Evolutionary conservation across 345 rosid species (phyloP).

Genomic region (Luvunga scandens): DNA sequence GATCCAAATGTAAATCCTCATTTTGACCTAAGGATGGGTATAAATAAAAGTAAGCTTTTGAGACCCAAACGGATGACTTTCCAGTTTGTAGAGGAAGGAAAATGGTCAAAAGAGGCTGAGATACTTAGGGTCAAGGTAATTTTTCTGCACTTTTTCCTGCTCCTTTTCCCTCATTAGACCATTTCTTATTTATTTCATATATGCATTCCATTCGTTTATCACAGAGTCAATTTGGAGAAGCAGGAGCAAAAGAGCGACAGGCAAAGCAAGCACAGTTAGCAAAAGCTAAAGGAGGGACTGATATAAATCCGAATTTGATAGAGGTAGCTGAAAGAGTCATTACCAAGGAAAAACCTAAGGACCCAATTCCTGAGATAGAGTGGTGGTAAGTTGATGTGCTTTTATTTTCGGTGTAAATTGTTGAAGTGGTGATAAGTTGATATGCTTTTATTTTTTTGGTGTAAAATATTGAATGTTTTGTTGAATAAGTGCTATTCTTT

Average conservation of each 20-base stretch:
- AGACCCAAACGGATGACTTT: slow-evolving; percentile 88
- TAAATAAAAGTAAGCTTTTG: slow-evolving; percentile 72
- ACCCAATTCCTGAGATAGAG: slow-evolving; percentile 77
- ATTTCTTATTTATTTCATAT: too few relatives aligned
- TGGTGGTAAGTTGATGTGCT: slow-evolving; percentile 74
- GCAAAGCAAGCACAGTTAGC: slow-evolving; percentile 92
- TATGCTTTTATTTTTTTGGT: neutral
- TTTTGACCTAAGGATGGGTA: slow-evolving; percentile 82
- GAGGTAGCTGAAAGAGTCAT: slow-evolving; percentile 80
- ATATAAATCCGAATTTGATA: slow-evolving; percentile 90
- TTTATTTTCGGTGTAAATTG: neutral
- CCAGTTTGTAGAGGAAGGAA: slow-evolving; percentile 98
- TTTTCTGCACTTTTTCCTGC: neutral
- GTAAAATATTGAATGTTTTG: neutral
- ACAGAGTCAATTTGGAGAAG: slow-evolving; percentile 96
- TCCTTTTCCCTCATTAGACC: too few relatives aligned
- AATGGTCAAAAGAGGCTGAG: slow-evolving; percentile 96
- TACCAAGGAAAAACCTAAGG: slow-evolving; percentile 79
- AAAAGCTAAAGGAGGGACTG: slow-evolving; percentile 73
- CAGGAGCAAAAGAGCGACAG: slow-evolving; percentile 81
- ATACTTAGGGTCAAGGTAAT: slow-evolving; percentile 70
- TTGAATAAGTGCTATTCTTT: neutral
- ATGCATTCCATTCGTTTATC: slow-evolving; percentile 3
- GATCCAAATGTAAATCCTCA: slow-evolving; percentile 81
- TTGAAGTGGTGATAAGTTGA: slow-evolving; percentile 76